Evolutionary conservation across 1,284 basidiomycete species (phyloP).

Genomic region (Pseudozyma pruni): DNA sequence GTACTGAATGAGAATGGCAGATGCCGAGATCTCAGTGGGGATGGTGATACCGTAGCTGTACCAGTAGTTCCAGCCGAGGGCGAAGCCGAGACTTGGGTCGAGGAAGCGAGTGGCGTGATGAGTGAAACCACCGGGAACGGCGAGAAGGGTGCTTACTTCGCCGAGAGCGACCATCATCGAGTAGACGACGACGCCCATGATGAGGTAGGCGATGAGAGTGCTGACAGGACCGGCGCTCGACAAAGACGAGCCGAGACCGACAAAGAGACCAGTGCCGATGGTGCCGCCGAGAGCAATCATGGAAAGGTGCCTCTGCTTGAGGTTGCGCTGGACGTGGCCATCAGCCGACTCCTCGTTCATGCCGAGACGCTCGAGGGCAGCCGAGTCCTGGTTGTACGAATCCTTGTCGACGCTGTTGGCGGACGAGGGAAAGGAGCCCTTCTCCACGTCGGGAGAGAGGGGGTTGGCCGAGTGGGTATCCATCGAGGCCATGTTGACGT

Average conservation of each 20-base stretch:
- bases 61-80: conserved; percentile 76
- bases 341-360: conserved; percentile 35
- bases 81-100: conserved; percentile 76
- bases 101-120: conserved; percentile 82
- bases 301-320: conserved; percentile 56
- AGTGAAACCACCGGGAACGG: conserved; percentile 78
- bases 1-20: conserved; percentile 51
- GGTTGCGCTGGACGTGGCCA: conserved; percentile 37
- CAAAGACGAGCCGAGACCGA: conserved; percentile 77
- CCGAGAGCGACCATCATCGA: conserved; percentile 70
- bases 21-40: conserved; percentile 78
- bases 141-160: conserved; percentile 72
- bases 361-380: conserved; percentile 30
- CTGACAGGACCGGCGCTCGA: conserved; percentile 70
- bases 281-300: conserved; percentile 63
- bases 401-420: conserved; percentile 26
- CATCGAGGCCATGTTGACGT: conserved; percentile 20
- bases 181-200: conserved; percentile 62
- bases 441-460: conserved; percentile 32
- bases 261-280: conserved; percentile 72
- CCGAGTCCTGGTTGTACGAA: conserved; percentile 6
- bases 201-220: conserved; percentile 67
- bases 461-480: conserved; percentile 5
- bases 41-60: conserved; percentile 71
- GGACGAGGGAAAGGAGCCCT: conserved; percentile 22